Base-by-base conservation (phyloP, 2,329 filamentous ascomycete species). In the Penicillium sclerotigenum region DNA sequence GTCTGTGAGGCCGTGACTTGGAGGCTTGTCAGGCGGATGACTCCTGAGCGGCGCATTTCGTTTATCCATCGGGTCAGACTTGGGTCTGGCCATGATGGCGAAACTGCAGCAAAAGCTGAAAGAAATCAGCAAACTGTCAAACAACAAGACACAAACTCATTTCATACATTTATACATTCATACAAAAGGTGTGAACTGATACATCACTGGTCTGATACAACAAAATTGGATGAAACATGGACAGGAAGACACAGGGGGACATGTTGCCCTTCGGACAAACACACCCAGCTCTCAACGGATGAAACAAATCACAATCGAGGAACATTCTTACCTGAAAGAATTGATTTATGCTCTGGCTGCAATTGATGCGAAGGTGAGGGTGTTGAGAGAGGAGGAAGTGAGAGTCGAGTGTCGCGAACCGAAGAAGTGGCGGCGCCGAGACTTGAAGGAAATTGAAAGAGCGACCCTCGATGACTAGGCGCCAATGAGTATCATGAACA, bases 61-160 rank as follows among this genome's bases (percentile, higher is more conserved):
- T 6, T 14, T 2, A n/a, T 48, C 47, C 33, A 40, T 37, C 24
- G 16, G 2, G 34, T 48, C 47, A 18, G 34, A 28, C 24, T 20
- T 48, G 2, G 34, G 47, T 13, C 47, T 49, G n/a, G 47, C 33
- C 47, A 49, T 49, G 47, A 37, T 31, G 47, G n/a, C 18, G 34
- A n/a, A 29, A 40, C 34, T n/a, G 33, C 36, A 2, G 47, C 9
- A 29, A 14, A n/a, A 13, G n/a, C 47, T 41, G 34, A 28, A 29
- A 18, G 9, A 22, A 20, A 29, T 49, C 9, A 49, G 47, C 36
- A 37, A 29, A 49, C 33, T 28, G 24, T 29, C 24, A 41, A 49
- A 48, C 16, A 28, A 16, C 8, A 11, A 16, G 4, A 10, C 13
- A 28, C 22, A 48, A 11, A 14, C 20, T 0, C 33, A 29, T 20